These are phyloP conservation scores for Ceratocystis ficicola DNA, from an alignment of 2,329 filamentous ascomycete species.

Conservation along the genomic window DNA sequence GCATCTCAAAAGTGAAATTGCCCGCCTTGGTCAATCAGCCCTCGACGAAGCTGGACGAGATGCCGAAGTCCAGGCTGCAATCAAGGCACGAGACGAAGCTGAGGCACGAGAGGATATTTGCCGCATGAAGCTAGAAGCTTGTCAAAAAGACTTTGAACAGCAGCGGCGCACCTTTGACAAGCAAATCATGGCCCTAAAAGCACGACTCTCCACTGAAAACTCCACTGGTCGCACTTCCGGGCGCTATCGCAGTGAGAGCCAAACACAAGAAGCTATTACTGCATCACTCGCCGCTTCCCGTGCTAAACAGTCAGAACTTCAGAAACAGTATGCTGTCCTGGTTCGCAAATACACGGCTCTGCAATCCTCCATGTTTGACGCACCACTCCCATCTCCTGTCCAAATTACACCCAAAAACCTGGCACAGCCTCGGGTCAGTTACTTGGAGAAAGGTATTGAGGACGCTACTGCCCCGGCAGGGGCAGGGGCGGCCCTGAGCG, in stretches of 20 bases:
- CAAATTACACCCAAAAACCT: slow-evolving; percentile 2
- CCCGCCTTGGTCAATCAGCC: slow-evolving; percentile 47
- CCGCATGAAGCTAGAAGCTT: slow-evolving; percentile 43
- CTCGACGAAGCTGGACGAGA: slow-evolving; percentile 53
- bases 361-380: slow-evolving; percentile 37
- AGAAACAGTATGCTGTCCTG: slow-evolving; percentile 40
- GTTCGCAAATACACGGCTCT: slow-evolving; percentile 41
- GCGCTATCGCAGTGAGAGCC: neutral
- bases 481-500: neutral
- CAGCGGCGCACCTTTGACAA: slow-evolving; percentile 35
- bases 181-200: slow-evolving; percentile 39
- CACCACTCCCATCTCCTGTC: slow-evolving; percentile 14
- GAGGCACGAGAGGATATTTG: slow-evolving; percentile 48
- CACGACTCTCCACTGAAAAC: slow-evolving; percentile 29
- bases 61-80: slow-evolving; percentile 44
- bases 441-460: slow-evolving; percentile 23
- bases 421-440: neutral
- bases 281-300: slow-evolving; percentile 39
- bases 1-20: slow-evolving; percentile 46
- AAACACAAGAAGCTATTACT: slow-evolving; percentile 9
- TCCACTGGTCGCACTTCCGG: slow-evolving; percentile 28
- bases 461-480: slow-evolving; percentile 24
- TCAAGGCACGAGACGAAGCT: slow-evolving; percentile 46
- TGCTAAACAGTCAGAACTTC: slow-evolving; percentile 42
- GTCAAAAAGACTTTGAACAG: slow-evolving; percentile 37